Base-by-base conservation (phyloP, 2,329 filamentous ascomycete species). In the Fusarium buxicola region DNA sequence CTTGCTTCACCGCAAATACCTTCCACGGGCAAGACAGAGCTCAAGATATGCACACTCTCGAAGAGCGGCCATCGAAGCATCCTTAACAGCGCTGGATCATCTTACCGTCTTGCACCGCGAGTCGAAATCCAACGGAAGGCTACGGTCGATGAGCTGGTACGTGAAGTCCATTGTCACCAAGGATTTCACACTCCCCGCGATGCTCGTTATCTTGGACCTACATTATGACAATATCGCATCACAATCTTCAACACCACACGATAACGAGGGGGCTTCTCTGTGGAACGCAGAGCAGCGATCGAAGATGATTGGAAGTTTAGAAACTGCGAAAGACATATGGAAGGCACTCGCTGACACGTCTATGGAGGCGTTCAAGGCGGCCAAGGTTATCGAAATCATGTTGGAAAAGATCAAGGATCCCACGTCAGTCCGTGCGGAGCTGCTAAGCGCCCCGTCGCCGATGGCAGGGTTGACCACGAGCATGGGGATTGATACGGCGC, bases 321-420 rank as follows among this genome's bases (percentile, higher is more conserved):
- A 94, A 71, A 84, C 84, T 15, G 91, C 91, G 8, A 85, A 86
- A 40, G 81, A 84, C 15, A 95, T 98, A 53, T 98, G 94, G 93
- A 88, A 90, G 44, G 87, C 86, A 9, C 81, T 93, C 10, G 86
- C 88, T 4, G 89, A 95, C 51, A 83, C 88, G 21, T 95, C 91
- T 1, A 90, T 97, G 78, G 94, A 98, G 67, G 92, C 94, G 0
- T 94, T 89, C 79, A 98, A 98, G 78, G 94, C 92, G 2, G 87
- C 87, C 35, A 87, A 87, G 36, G 84, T 94, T 21, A 81, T 98
- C n/a, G 88, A 88, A 18, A 88, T 97, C 47, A 93, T 98, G 86
- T 78, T 98, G 39, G 84, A 88, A 28, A 95, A 95, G 75, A 82
- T 97, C 50, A 89, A 72, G 58, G 57, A 72, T 32, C 70, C 74